phyloP scores from a whole-genome alignment of 2,329 filamentous ascomycete species.

The Penicillium sp. region DNA sequence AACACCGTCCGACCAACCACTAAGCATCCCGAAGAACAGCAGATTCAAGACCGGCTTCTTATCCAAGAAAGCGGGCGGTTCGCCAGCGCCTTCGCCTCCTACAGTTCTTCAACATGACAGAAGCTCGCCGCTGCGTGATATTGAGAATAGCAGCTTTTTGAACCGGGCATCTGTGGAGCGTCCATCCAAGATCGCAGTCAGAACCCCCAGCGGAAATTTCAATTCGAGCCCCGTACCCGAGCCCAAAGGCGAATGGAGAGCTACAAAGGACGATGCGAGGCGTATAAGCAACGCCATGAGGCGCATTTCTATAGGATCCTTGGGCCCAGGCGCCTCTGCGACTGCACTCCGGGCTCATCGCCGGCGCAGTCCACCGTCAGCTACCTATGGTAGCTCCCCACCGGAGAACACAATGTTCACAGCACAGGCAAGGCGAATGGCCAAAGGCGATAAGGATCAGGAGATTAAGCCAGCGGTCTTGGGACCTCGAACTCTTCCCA shows the following conservation, averaged over 20 bases:
- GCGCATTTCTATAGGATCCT: slow-evolving; percentile 54
- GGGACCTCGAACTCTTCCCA: slow-evolving; percentile 63
- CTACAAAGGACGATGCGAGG: slow-evolving; percentile 56
- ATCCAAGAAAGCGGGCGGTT: slow-evolving; percentile 69
- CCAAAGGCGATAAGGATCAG: slow-evolving; percentile 63
- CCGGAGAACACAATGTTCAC: slow-evolving; percentile 66
- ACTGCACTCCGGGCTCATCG: slow-evolving; percentile 53
- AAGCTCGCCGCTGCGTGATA: slow-evolving; percentile 59
- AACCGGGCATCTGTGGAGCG: slow-evolving; percentile 53
- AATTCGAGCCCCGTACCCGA: slow-evolving; percentile 49
- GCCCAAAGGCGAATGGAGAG: slow-evolving; percentile 54
- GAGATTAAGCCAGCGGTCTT: slow-evolving; percentile 62
- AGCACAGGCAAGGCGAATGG: slow-evolving; percentile 70
- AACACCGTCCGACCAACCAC: slow-evolving; percentile 61
- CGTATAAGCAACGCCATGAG: slow-evolving; percentile 63
- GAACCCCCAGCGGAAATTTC: slow-evolving; percentile 45
- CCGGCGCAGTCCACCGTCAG: slow-evolving; percentile 60
- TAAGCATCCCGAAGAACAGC: slow-evolving; percentile 67
- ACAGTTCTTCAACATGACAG: slow-evolving; percentile 66
- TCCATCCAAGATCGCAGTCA: slow-evolving; percentile 43
- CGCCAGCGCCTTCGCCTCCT: slow-evolving; percentile 64
- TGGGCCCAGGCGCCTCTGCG: slow-evolving; percentile 43
- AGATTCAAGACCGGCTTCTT: slow-evolving; percentile 92
- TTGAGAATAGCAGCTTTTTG: slow-evolving; percentile 55
- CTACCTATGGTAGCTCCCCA: slow-evolving; percentile 57